These are phyloP conservation scores for Suillus subalutaceus DNA, from an alignment of 768 basidiomycete genomes.

Conservation along the genomic window DNA sequence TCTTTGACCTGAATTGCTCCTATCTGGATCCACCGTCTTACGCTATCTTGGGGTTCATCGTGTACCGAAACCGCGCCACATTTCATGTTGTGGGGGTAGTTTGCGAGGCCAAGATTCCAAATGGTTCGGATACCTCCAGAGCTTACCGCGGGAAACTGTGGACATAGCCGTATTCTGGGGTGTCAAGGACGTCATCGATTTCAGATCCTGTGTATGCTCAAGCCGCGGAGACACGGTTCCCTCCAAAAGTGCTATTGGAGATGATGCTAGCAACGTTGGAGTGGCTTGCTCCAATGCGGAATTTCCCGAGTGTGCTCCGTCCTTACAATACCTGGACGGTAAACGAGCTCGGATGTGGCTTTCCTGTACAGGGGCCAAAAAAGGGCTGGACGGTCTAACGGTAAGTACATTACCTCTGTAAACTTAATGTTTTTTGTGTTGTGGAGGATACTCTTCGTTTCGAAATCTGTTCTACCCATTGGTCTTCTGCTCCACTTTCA, in stretches of 20 bases:
- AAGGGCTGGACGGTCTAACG: constrained; percentile 26
- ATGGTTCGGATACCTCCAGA: constrained; percentile 70
- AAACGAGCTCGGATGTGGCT: constrained; percentile 37
- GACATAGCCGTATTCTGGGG: constrained; percentile 70
- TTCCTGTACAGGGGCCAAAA: constrained; percentile 33
- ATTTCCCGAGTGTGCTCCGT: constrained; percentile 19
- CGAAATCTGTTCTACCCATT: neutral
- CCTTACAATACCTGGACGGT: constrained; percentile 28
- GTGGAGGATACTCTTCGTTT: neutral
- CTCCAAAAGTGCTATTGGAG: constrained; percentile 14
- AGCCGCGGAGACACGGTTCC: constrained; percentile 18
- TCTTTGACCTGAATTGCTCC: neutral
- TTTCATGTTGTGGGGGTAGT: constrained; percentile 36
- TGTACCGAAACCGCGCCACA: neutral
- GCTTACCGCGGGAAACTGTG: constrained; percentile 53
- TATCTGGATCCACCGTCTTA: neutral
- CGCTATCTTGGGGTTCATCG: neutral
- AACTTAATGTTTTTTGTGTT: constrained; percentile 13
- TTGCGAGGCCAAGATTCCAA: constrained; percentile 49
- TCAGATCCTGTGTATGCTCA: constrained; percentile 21
- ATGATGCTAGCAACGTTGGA: constrained; percentile 4
- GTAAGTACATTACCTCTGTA: constrained; percentile 25
- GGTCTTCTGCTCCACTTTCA: constrained; percentile 4
- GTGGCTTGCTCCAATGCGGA: neutral
- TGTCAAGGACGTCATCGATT: constrained; percentile 24